These are phyloP conservation scores for Cordia subcordata DNA, from an alignment of 257 asterid genomes.

Conservation along the genomic window DNA sequence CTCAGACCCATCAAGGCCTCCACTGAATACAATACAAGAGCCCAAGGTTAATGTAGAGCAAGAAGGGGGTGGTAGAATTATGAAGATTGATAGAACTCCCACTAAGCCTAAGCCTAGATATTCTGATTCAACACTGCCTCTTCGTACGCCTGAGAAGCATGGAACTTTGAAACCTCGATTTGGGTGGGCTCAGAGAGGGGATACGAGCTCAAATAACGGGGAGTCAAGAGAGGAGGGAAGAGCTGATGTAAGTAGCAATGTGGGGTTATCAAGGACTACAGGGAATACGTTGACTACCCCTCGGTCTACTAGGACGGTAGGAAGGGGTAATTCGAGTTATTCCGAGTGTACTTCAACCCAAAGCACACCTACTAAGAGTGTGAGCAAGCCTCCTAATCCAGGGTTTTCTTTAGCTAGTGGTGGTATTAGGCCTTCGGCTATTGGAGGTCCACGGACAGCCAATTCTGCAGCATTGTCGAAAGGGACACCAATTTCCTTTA, in stretches of 20 bases:
- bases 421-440: conserved; percentile 53
- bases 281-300: conserved; percentile 49
- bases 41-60: conserved; percentile 44
- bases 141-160: conserved; percentile 74
- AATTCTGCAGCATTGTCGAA: conserved; percentile 55
- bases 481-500: conserved; percentile 59
- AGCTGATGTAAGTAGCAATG: conserved; percentile 15
- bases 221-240: conserved; percentile 63
- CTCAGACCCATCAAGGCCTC: conserved; percentile 71
- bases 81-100: conserved; percentile 58
- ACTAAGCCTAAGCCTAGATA: conserved; percentile 46
- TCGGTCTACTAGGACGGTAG: conserved; percentile 45
- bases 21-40: conserved; percentile 72
- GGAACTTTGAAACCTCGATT: conserved; percentile 31
- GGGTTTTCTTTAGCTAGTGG: conserved; percentile 55
- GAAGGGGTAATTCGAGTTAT: conserved; percentile 48
- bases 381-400: conserved; percentile 68
- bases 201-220: conserved; percentile 31
- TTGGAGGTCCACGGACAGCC: conserved; percentile 48
- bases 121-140: conserved; percentile 26
- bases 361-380: conserved; percentile 82
- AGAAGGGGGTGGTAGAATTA: conserved; percentile 37
- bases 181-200: conserved; percentile 66
- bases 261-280: conserved; percentile 9
- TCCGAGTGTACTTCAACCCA: conserved; percentile 80